Percentiles rank a stretch among this genome's conserved stretches.
Conservation (phyloP, 768 basidiomycete species). For the Nidularia sp. region DNA sequence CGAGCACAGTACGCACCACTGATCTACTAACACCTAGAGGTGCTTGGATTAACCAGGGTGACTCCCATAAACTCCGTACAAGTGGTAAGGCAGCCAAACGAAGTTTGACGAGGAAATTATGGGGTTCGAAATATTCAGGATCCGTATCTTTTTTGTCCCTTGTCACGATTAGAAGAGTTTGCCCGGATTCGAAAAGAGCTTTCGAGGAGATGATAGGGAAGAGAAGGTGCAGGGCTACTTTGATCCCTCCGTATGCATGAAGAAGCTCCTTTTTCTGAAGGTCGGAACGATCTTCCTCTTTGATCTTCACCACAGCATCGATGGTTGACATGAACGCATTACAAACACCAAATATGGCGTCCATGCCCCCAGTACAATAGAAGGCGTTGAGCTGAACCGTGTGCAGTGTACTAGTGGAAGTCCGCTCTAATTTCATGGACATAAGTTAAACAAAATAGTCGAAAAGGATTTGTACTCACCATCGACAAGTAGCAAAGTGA, state of each 20-base stretch:
- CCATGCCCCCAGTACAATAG: slow-evolving; percentile 66
- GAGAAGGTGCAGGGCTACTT: slow-evolving; percentile 76
- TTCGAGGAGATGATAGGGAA: slow-evolving; percentile 75
- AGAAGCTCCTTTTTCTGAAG: slow-evolving; percentile 58
- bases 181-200: slow-evolving; percentile 79
- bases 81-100: slow-evolving; percentile 69
- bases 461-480: slow-evolving; percentile 32
- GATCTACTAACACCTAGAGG: slow-evolving; percentile 73
- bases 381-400: slow-evolving; percentile 80
- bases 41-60: slow-evolving; percentile 74
- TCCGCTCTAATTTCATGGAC: slow-evolving; percentile 52
- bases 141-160: slow-evolving; percentile 80
- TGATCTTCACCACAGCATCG: slow-evolving; percentile 42
- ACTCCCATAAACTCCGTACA: slow-evolving; percentile 71
- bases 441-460: slow-evolving; percentile 5
- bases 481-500: slow-evolving; percentile 42
- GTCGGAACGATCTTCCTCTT: slow-evolving; percentile 55
- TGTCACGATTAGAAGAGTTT: slow-evolving; percentile 68
- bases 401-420: slow-evolving; percentile 69
- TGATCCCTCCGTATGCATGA: slow-evolving; percentile 77
- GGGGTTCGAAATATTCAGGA: slow-evolving; percentile 76
- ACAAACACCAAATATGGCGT: slow-evolving; percentile 59
- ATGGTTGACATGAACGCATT: slow-evolving; percentile 53
- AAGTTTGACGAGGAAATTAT: slow-evolving; percentile 82
- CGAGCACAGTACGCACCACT: slow-evolving; percentile 73